Percentiles rank a stretch among this genome's conserved stretches.
Conservation (phyloP, 1,284 basidiomycete genomes). For the Vanrija sp. region DNA sequence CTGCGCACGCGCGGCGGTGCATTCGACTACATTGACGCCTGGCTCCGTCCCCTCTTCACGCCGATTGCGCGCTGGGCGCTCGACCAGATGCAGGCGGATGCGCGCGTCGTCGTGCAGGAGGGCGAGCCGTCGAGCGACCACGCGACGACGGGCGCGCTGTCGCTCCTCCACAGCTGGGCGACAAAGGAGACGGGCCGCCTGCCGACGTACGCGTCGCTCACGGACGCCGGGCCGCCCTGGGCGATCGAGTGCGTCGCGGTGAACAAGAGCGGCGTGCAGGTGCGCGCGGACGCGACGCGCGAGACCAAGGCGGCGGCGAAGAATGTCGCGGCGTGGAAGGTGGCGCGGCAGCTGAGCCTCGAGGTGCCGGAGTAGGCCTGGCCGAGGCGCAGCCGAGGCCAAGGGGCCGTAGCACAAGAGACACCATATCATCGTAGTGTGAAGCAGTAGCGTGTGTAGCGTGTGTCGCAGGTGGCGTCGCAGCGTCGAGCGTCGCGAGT, state of each 20-base stretch:
- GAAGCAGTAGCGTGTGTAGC: too few species aligned
- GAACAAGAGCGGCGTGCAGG: conserved; percentile 3
- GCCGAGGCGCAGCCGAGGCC: background rate
- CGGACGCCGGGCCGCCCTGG: conserved; percentile 1
- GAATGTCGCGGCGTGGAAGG: conserved; percentile 33
- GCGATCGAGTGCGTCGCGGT: background rate
- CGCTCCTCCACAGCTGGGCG: conserved; percentile 6
- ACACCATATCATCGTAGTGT: too few species aligned
- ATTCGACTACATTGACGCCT: conserved; percentile 26
- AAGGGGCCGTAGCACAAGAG: too few species aligned
- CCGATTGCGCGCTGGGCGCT: conserved; percentile 30
- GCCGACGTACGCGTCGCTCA: conserved; percentile 3
- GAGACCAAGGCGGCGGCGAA: conserved; percentile 28
- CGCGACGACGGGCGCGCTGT: conserved; percentile 1
- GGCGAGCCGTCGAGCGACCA: background rate
- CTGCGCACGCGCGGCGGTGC: conserved; percentile 29
- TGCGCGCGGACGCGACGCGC: conserved; percentile 23
- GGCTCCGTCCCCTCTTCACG: conserved; percentile 36
- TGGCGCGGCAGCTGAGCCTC: conserved; percentile 24
- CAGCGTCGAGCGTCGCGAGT: too few species aligned
- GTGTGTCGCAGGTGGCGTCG: too few species aligned
- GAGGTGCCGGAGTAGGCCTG: background rate
- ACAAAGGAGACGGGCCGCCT: background rate
- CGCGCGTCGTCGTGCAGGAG: background rate
- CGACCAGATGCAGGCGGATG: conserved; percentile 11